Evolutionary conservation across 768 basidiomycete genomes (phyloP), one percentile per base, ranked within the genome.

Genomic region (Auricularia cornea): DNA sequence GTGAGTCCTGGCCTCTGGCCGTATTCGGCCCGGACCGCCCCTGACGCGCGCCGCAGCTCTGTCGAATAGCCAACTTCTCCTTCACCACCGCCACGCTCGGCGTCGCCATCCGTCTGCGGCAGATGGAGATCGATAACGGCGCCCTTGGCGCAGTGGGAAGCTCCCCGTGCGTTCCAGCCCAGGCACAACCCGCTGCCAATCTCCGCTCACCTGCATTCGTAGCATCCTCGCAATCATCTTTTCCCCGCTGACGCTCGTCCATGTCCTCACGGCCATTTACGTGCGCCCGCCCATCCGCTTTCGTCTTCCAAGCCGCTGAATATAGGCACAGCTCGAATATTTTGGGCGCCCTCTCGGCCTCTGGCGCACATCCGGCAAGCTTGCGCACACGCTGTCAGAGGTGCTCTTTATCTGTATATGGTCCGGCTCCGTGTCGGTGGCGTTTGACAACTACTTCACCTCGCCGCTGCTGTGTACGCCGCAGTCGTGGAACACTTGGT

Each of bases 331-430:
- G 92, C 80, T 94, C 63, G 94, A 96, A 75, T 97, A 97, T 75
- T 94, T 94, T 70, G 90, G 94, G 44, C 85, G 89, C 38, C 94
- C 94, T 5, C 77, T 96, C 28, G 94, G 94, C n/a, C 78, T 96
- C 32, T 96, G 94, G 94, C 81, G 83, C 60, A 93, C 94, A 33
- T 92, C 91, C 33, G 85, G 80, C 59, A 95, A 95, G 74, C 83
- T 94, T 40, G 84, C 89, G 2, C 88, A 94, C 70, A 95, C 93
- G 6, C 83, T 95, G 33, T 82, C 86, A 56, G 94, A 96, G 78
- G 89, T 94, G 54, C 79, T 92, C 62, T 94, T 92, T 72, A 93
- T 94, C 68, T 95, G 93, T 74, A 84, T 89, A n/a, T 96, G 93
- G 92, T 92, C 91, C 63, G 90, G 92, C 33, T 87, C 89, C 18